Base-by-base conservation (phyloP, 1,284 basidiomycete species). In the Ustilago bromivora region DNA sequence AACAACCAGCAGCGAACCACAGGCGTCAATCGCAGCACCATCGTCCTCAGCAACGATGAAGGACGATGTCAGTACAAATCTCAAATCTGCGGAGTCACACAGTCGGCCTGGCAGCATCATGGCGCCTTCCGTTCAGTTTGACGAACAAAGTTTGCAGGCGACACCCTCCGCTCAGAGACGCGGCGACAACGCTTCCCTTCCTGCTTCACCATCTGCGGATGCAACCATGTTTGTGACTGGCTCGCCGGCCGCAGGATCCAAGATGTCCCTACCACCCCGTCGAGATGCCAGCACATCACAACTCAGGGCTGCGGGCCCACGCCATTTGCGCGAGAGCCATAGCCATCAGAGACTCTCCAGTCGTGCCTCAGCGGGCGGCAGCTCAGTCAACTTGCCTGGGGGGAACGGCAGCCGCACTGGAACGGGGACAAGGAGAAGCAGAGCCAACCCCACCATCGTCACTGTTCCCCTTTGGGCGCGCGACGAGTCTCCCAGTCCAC, bases 391-490 rank as follows among this genome's bases (percentile, higher is more conserved):
- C 34, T 31, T 38, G 10, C 41, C 57, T 7, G 56, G 31, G 12
- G 28, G 28, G 28, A 32, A 28, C 15, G 57, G 63, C 15, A 56
- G 61, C 53, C 64, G 61, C 19, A 59, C 34, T n/a, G 65, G 38
- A 1, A 61, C 52, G 1, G 61, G 58, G 9, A 54, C 61, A 1
- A 67, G 60, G 32, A 55, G 69, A 17, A 72, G 74, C 40, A 57
- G 52, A 41, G 69, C 74, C n/a, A 76, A 76, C 40, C 69, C 69
- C 15, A 65, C 58, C 43, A 70, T 78, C 54, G 63, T 75, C 60
- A 78, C 76, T 9, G 66, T 75, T 1, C 76, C 76, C 0, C 66
- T 73, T 7, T 80, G 79, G 79, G 79, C 79, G 31, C 66, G 79
- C 17, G 76, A 80, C 32, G 76, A 80, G 38, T 72, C 69, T 34